Base-by-base conservation (phyloP, 1,284 basidiomycete genomes). In the Paramarasmius palmivorus region DNA sequence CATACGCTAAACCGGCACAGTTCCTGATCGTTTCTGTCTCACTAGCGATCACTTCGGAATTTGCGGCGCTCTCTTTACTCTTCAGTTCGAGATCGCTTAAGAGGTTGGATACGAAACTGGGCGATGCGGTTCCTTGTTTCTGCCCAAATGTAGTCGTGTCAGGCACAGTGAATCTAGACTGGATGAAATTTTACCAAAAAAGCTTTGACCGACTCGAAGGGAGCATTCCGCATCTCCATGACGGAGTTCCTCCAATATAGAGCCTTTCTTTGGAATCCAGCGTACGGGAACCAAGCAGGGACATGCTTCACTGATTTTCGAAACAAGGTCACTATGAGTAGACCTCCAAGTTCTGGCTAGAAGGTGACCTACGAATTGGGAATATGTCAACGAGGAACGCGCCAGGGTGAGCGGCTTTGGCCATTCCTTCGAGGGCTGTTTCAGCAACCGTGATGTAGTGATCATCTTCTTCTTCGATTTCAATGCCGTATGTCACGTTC, bases 401-500 rank as follows among this genome's bases (percentile, higher is more conserved):
- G 19, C 70, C 70, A 2, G 69, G 71, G 52, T 61, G 61, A 10
- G 68, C 71, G 2, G 72, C 70, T 52, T 66, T 68, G 0, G 71
- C 64, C 63, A 73, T 68, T 3, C 65, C 67, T 26, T 73, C 65
- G 34, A 75, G 51, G 4, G 70, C 72, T 34, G 55, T 63, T 58
- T 75, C 73, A 1, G 73, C 72, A 3, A 73, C 64, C 1, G 62
- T 61, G 20, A 74, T 65, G 52, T 73, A 73, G 36, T 63, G 64
- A 46, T 75, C 73, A 2, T 62, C 61, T 42, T 63, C 22, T 17
- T 66, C 63, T 17, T 62, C 58, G 36, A 76, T 68, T 25, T 64
- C 60, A 38, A 73, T 73, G 15, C 70, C 70, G 22, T 72, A 73
- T 23, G 68, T 67, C 12, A 74, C 68, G 9, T 71, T 73, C 66